Evolutionary conservation across 371 early-diverging fungal genomes (phyloP).

Genomic region (Mucor piriformis): DNA sequence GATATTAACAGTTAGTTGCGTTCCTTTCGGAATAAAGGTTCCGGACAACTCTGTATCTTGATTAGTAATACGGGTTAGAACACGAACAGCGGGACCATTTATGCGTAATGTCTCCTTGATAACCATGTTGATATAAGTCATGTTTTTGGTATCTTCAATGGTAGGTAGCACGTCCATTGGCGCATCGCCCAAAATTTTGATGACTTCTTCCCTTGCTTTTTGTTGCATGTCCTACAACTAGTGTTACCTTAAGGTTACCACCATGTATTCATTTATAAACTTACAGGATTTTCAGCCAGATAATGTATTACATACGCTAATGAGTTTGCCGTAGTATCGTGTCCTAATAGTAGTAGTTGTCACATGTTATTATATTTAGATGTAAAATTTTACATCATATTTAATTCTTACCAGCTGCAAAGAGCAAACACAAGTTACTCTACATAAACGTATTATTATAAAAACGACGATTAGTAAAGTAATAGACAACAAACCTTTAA

Average conservation of each 20-base stretch:
- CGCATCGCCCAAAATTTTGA: conserved; percentile 50
- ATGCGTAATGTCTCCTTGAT: conserved; percentile 20
- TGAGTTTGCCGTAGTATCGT: conserved; percentile 36
- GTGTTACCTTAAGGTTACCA: neutral
- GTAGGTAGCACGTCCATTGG: conserved; percentile 42
- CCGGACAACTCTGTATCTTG: conserved; percentile 46
- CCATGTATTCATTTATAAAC: too few relatives aligned
- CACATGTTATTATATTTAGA: too few relatives aligned
- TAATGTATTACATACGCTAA: conserved; percentile 19
- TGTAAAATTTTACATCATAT: too few relatives aligned
- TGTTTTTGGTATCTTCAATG: conserved; percentile 40
- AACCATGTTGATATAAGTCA: conserved; percentile 47
- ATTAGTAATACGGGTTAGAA: conserved; percentile 15
- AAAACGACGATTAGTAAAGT: neutral
- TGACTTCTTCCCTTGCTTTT: conserved; percentile 50
- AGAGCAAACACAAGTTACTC: conserved; percentile 9
- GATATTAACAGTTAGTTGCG: conserved; percentile 42
- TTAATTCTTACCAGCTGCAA: neutral
- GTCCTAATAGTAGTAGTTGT: neutral
- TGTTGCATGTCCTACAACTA: conserved; percentile 43
- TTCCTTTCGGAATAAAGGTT: conserved; percentile 51
- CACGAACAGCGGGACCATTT: conserved; percentile 5
- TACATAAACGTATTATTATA: neutral
- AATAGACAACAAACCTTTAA: conserved; percentile 13
- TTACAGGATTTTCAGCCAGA: conserved; percentile 36